Evolutionary conservation across 2,329 filamentous ascomycete species (phyloP).

Genomic region (Helotiales sp.): DNA sequence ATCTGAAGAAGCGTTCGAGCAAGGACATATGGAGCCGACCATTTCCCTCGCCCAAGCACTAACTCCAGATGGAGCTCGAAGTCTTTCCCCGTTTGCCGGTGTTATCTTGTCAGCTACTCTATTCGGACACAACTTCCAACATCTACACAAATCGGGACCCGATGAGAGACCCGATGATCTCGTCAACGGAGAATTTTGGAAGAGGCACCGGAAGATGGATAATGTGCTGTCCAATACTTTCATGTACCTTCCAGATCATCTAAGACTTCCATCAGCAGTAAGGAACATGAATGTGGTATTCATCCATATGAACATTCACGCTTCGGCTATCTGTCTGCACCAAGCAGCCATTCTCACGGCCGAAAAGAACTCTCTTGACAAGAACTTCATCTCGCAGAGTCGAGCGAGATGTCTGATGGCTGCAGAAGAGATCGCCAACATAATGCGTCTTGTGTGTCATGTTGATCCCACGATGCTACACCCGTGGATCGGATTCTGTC

Average conservation of each 20-base stretch:
- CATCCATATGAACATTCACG: conserved; percentile 85
- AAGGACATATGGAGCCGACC: conserved; percentile 62
- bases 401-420: conserved; percentile 74
- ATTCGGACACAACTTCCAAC: conserved; percentile 78
- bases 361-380: conserved; percentile 67
- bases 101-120: conserved; percentile 74
- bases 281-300: conserved; percentile 75
- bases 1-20: conserved; percentile 74
- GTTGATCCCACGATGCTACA: conserved; percentile 69
- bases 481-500: conserved; percentile 76
- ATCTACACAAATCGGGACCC: conserved; percentile 71
- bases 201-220: conserved; percentile 78
- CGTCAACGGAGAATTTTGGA: conserved; percentile 79
- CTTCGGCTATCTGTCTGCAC: conserved; percentile 83
- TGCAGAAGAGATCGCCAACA: conserved; percentile 79
- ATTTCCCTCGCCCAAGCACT: conserved; percentile 65
- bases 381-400: conserved; percentile 66
- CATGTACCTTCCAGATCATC: conserved; percentile 72
- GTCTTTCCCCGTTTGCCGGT: conserved; percentile 70
- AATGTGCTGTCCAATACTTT: conserved; percentile 76
- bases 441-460: conserved; percentile 78
- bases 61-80: conserved; percentile 46
- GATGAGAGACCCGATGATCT: conserved; percentile 74
- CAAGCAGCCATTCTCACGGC: conserved; percentile 85
- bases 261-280: conserved; percentile 70